Base-by-base conservation (phyloP, 2,329 filamentous ascomycete species). In the Fusarium lateritium region DNA sequence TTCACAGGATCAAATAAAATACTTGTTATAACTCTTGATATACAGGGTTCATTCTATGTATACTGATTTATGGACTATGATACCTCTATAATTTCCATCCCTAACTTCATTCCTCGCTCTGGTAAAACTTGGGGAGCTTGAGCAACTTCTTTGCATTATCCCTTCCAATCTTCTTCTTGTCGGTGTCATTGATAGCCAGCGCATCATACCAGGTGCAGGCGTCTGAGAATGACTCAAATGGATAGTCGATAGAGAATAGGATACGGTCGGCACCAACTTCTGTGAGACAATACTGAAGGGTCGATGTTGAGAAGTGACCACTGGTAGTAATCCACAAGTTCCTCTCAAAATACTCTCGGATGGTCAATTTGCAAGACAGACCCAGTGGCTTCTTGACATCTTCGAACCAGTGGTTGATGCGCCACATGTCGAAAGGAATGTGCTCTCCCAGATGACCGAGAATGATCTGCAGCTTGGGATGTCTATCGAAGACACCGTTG, bases 261-360 rank as follows among this genome's bases (percentile, higher is more conserved):
- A 86, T 83, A 0, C 85, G 75, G 54, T 86, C 84, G 7, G 83
- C 76, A 9, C 84, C 81, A 28, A 88, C 77, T 67, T 86, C 81
- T 21, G 79, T 77, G 21, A 85, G 78, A 45, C 82, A 83, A 53
- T 81, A 88, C 64, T 86, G 79, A 44, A 88, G 74, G 1, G 84
- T 85, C 2, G 82, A 76, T 0, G 85, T 87, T 1, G 83, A 87
- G 69, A 88, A 88, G 72, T 88, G 83, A 0, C 86, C 86, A 56
- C 80, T 83, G 1, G 86, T 88, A 5, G 86, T 88, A 67, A 88
- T 83, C 83, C 84, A 88, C 58, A 88, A 78, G 73, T 88, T 88
- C 39, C 82, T 68, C 22, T 78, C 79, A 75, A 88, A 88, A 75
- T 88, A 88, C 19, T 88, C 81, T 21, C 79, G 79, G 67, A 83